These are phyloP conservation scores for Moesziomyces aphidis DNA, from an alignment of 1,284 basidiomycete species.

Conservation along the genomic window DNA sequence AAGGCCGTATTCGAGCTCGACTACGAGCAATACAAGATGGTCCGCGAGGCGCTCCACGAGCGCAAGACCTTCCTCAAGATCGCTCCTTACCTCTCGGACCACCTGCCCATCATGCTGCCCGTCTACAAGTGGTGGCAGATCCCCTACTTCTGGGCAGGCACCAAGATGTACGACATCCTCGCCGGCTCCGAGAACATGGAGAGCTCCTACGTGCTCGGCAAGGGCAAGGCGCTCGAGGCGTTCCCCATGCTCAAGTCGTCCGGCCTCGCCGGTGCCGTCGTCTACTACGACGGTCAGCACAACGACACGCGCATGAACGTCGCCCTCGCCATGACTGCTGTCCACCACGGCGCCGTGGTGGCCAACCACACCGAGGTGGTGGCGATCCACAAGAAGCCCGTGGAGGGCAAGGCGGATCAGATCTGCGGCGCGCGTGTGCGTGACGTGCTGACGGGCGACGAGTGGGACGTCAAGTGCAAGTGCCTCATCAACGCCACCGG, in stretches of 20 bases:
- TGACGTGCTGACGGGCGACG: slow-evolving; percentile 85
- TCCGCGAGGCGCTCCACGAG: slow-evolving; percentile 91
- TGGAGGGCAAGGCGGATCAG: slow-evolving; percentile 72
- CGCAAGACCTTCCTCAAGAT: slow-evolving; percentile 93
- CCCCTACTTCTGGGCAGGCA: slow-evolving; percentile 94
- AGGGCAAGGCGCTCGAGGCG: slow-evolving; percentile 87
- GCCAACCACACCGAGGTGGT: slow-evolving; percentile 93
- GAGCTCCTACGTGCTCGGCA: slow-evolving; percentile 88
- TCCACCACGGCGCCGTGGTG: slow-evolving; percentile 88
- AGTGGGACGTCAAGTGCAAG: slow-evolving; percentile 85
- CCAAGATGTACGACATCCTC: slow-evolving; percentile 95
- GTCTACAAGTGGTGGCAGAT: slow-evolving; percentile 93
- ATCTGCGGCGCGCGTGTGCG: slow-evolving; percentile 82
- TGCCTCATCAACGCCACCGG: slow-evolving; percentile 97
- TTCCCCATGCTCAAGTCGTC: slow-evolving; percentile 96
- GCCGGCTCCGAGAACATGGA: slow-evolving; percentile 99
- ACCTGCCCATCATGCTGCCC: slow-evolving; percentile 94
- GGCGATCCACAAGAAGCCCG: slow-evolving; percentile 76
- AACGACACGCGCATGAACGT: slow-evolving; percentile 99
- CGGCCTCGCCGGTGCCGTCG: slow-evolving; percentile 92
- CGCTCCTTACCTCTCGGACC: slow-evolving; percentile 89
- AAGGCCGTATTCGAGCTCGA: slow-evolving; percentile 96
- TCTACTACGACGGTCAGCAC: slow-evolving; percentile 98
- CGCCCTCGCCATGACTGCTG: slow-evolving; percentile 85
- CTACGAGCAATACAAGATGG: slow-evolving; percentile 88